These are phyloP conservation scores for Dorcoceras hygrometricum DNA, from an alignment of 257 asterid species.

Conservation along the genomic window DNA sequence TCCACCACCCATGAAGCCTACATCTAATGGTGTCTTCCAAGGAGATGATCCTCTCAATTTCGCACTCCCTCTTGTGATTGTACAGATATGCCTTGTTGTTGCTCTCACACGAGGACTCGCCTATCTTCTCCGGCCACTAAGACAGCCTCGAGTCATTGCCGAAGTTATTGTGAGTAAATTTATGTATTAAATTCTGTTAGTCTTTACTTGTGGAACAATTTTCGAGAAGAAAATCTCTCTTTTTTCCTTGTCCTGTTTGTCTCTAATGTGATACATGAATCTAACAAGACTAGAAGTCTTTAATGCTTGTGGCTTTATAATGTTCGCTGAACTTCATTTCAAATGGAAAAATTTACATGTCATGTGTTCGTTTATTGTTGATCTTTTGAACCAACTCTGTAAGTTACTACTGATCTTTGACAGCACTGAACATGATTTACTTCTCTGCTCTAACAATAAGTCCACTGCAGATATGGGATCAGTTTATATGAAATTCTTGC, in stretches of 20 bases:
- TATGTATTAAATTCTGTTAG: not conserved
- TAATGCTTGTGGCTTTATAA: not conserved
- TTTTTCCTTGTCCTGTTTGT: not conserved
- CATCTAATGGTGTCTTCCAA: slow-evolving; percentile 78
- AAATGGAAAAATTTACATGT: not conserved
- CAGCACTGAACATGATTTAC: not conserved
- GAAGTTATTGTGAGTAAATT: slow-evolving; percentile 68
- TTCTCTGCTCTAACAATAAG: not conserved
- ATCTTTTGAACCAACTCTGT: not conserved
- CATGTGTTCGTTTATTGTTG: no score
- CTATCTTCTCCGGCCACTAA: slow-evolving; percentile 58
- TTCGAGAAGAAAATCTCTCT: not conserved
- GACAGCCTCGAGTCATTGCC: slow-evolving; percentile 88
- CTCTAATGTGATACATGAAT: not conserved
- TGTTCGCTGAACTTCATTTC: no score
- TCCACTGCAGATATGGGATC: not conserved
- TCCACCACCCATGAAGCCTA: slow-evolving; percentile 65
- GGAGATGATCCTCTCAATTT: slow-evolving; percentile 71
- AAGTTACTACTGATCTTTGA: not conserved
- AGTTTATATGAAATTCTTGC: not conserved
- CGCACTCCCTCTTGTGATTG: slow-evolving; percentile 71
- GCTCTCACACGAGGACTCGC: slow-evolving; percentile 61
- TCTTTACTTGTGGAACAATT: not conserved
- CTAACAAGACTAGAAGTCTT: not conserved
- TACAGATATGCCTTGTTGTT: slow-evolving; percentile 71